phyloP scores from a whole-genome alignment of 306 rosid species.

The Echinosophora koreensis region DNA sequence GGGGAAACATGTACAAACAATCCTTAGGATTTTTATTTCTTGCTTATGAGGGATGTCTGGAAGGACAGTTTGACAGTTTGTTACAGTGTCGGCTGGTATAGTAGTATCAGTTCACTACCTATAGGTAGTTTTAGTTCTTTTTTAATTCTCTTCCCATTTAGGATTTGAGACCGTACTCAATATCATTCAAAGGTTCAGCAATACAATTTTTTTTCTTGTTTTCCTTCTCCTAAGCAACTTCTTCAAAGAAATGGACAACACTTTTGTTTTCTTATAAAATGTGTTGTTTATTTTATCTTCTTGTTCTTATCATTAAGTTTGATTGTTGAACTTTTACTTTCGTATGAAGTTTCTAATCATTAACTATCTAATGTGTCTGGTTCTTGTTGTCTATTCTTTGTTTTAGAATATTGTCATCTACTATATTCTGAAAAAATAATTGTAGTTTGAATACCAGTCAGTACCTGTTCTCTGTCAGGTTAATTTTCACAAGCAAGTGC shows the following conservation, averaged over 20 bases:
- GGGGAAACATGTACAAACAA: neutral
- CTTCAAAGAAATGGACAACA: too few species aligned
- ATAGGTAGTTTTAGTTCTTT: too few species aligned
- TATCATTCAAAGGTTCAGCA: too few species aligned
- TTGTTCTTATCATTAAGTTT: neutral
- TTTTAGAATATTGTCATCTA: neutral
- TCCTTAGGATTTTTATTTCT: neutral
- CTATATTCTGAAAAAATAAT: neutral
- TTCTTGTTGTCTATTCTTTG: neutral
- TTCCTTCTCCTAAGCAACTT: too few species aligned
- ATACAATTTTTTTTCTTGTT: too few species aligned
- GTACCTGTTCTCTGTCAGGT: neutral
- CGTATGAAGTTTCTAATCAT: neutral
- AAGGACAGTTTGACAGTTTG: neutral
- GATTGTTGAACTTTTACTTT: neutral
- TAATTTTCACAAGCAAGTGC: constrained; percentile 5
- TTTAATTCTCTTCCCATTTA: too few species aligned
- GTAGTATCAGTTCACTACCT: too few species aligned
- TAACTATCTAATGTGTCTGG: neutral
- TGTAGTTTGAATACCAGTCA: neutral
- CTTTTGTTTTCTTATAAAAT: neutral
- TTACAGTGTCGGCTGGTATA: too few species aligned
- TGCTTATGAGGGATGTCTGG: neutral
- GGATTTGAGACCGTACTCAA: too few species aligned
- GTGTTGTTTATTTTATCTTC: neutral